Base-by-base conservation (phyloP, 163 green algal genomes). In the Smithsoniella earleae region DNA sequence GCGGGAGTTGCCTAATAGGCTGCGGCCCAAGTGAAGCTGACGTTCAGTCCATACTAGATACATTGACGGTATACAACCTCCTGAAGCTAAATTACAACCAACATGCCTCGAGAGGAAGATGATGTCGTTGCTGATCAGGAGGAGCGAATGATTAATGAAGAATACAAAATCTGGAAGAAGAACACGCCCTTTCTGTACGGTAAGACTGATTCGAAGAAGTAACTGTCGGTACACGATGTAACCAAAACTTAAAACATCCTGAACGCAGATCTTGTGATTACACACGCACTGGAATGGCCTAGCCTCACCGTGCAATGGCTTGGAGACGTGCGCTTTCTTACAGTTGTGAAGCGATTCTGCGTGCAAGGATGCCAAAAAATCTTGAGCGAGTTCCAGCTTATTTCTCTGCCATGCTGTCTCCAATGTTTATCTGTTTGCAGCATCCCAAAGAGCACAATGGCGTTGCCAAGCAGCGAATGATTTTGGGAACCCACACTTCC, bases 81-180 rank as follows among this genome's bases (percentile, higher is more conserved):
- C n/a, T n/a, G n/a, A n/a, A n/a, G n/a, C n/a, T n/a, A n/a, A n/a
- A n/a, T n/a, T n/a, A n/a, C n/a, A n/a, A n/a, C n/a, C 10, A 69
- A 22, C 6, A 69, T 69, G 58, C 27, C 58, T 28, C 40, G 58
- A 34, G 58, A 78, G 25, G 74, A 78, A 27, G 62, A 78, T 33
- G 74, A 78, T 5, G 49, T 78, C 4, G 34, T 44, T 49, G 80
- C 85, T 62, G 84, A 88, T 62, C 62, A 83, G 22, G 84, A 91
- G 74, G 88, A 91, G 79, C 82, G 91, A 2, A 80, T 99, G n/a
- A 88, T 98, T 27, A 98, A 97, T 55, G 94, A 99, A 79, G 94
- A 99, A 80, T 99, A 98, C 82, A 99, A 99, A 78, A 96, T 99
- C 13, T 99, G 94, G 94, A 99, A 99, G 86, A 98, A 98, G 79